Evolutionary conservation across 2,329 filamentous ascomycete genomes (phyloP).

Genomic region (Pezicula radicicola): DNA sequence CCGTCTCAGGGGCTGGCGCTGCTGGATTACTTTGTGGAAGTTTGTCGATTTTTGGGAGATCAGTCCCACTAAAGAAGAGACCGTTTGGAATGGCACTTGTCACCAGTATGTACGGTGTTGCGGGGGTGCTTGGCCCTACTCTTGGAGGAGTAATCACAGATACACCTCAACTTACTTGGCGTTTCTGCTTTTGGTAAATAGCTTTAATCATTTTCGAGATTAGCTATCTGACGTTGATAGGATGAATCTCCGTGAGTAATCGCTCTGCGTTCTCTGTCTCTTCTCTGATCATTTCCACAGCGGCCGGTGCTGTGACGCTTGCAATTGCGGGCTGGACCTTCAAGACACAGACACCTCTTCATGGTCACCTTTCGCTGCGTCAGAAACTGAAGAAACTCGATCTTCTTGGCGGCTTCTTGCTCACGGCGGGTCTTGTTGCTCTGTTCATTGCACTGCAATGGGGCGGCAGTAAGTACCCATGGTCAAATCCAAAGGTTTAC

Average conservation of each 20-base stretch:
- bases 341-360: no score
- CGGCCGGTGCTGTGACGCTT: no score
- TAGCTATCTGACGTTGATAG: no score
- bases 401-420: slow-evolving; percentile 35
- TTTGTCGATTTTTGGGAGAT: slow-evolving; percentile 27
- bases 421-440: slow-evolving; percentile 38
- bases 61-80: slow-evolving; percentile 11
- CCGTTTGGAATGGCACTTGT: slow-evolving; percentile 13
- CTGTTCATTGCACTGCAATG: slow-evolving; percentile 42
- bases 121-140: slow-evolving; percentile 23
- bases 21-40: slow-evolving; percentile 29
- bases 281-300: slow-evolving; percentile 33
- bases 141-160: slow-evolving; percentile 29
- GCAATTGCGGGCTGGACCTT: no score
- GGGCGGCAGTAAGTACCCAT: slow-evolving; percentile 39
- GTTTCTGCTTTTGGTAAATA: slow-evolving; percentile 27
- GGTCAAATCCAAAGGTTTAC: slow-evolving; percentile 36
- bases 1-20: slow-evolving; percentile 27
- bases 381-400: slow-evolving; percentile 44
- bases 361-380: no score
- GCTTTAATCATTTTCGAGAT: no score
- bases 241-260: slow-evolving; percentile 23
- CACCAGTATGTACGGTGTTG: slow-evolving; percentile 13
- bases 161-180: slow-evolving; percentile 24
- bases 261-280: slow-evolving; percentile 18